These are phyloP conservation scores for Rosa multiflora DNA, from an alignment of 306 rosid genomes.

Conservation along the genomic window DNA sequence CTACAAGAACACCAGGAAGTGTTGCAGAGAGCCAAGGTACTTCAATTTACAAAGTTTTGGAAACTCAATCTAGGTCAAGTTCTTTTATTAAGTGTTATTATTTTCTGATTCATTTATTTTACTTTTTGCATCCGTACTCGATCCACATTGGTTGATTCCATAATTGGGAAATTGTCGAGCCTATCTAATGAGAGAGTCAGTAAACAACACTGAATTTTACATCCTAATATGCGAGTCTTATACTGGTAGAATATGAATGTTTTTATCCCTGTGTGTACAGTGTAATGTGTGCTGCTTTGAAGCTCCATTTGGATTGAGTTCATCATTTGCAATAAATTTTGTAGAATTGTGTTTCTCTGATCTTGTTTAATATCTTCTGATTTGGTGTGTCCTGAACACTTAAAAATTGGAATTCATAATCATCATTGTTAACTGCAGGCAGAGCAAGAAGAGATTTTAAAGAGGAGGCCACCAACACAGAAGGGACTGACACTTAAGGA, in stretches of 20 bases:
- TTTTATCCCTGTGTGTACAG: background rate
- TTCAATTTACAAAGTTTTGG: background rate
- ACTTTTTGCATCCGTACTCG: background rate
- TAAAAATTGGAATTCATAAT: conserved; percentile 15
- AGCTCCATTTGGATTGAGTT: background rate
- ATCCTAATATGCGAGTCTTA: background rate
- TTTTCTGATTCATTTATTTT: background rate
- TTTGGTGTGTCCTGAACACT: conserved; percentile 4
- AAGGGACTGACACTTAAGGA: conserved; percentile 64
- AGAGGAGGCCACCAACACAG: conserved; percentile 62
- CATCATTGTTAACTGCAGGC: conserved; percentile 35
- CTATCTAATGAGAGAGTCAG: background rate
- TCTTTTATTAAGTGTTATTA: background rate
- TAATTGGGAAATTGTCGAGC: background rate
- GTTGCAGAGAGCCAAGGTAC: conserved; percentile 71
- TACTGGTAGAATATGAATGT: background rate
- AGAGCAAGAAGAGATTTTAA: conserved; percentile 72
- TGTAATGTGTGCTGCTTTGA: background rate
- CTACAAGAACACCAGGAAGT: conserved; percentile 58
- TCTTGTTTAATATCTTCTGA: background rate
- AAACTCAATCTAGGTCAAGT: background rate
- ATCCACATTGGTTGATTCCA: background rate
- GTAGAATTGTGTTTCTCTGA: background rate
- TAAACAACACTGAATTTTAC: background rate
- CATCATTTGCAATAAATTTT: background rate